Evolutionary conservation across 1,284 basidiomycete species (phyloP), one percentile per base, ranked within the genome.

Genomic region (Peniophora sp.): DNA sequence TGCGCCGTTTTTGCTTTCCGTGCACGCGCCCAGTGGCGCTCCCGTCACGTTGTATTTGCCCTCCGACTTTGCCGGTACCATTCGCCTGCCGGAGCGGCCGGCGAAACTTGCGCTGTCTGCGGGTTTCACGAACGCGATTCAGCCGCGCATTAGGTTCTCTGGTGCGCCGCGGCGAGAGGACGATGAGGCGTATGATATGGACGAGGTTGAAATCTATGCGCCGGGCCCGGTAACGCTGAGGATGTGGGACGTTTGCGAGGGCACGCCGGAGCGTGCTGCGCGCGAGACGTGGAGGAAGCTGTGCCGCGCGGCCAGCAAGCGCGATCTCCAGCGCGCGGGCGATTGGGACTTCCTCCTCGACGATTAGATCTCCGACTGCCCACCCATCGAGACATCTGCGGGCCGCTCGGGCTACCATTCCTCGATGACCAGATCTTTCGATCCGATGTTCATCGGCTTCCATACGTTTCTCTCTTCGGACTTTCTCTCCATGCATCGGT

Each of bases 311-410:
- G 66, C 64, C 17, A 67, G 66, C 61, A 76, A 50, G 17, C 57
- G 50, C 32, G 50, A 46, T 37, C 24, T 52, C 11, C 12, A 42
- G 43, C 52, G 51, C 27, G 74, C 61, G 59, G 79, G 85, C 54
- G 75, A 88, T 64, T 88, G 85, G 85, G 85, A 88, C 62, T 88
- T 85, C 64, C 69, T 88, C 51, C 73, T 88, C 47, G 83, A 86
- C 53, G 82, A 84, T 59, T 85, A 68, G 66, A 32, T 41, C 14
- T n/a, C 15, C 18, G n/a, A 8, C 37, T 41, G 6, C 5, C 6
- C 37, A 15, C 27, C 12, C 27, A 32, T 32, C 27, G 27, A 32
- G 27, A 6, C 6, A 32, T 32, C 27, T 5, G 12, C 27, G 12
- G 6, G 12, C 12, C 27, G 6, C 12, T 32, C 27, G 27, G 27